A percentile compares a stretch with the other conserved stretches of the same genome.
Conservation (phyloP, 208 protist genomes). For the Trypanosoma lewisi region DNA sequence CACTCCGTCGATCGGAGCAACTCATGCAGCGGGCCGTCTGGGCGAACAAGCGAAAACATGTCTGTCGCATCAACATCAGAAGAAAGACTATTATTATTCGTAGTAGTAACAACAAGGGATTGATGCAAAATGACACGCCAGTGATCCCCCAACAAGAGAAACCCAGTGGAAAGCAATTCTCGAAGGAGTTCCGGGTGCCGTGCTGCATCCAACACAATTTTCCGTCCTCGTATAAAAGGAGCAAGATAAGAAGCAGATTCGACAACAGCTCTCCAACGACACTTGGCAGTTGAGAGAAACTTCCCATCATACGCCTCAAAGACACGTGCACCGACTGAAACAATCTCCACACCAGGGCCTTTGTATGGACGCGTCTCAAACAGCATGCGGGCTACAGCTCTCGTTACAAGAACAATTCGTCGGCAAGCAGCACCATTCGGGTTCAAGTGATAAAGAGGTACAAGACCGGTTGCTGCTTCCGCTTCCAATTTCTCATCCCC, state of each 20-base stretch:
- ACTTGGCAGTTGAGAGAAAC: slow-evolving; percentile 61
- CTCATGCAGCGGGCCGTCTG: slow-evolving; percentile 28
- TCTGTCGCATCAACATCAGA: neutral
- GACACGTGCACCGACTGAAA: slow-evolving; percentile 74
- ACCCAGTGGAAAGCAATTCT: slow-evolving; percentile 68
- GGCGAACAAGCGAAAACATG: slow-evolving; percentile 33
- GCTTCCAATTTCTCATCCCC: neutral
- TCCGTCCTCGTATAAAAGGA: slow-evolving; percentile 47
- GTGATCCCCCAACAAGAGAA: slow-evolving; percentile 66
- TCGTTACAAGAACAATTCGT: slow-evolving; percentile 84
- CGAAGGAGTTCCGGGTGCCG: slow-evolving; percentile 44
- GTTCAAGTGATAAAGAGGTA: slow-evolving; percentile 87
- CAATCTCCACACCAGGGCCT: slow-evolving; percentile 88
- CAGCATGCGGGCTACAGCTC: slow-evolving; percentile 59
- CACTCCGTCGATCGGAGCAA: slow-evolving; percentile 29
- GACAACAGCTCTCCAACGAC: slow-evolving; percentile 84
- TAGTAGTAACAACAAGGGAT: neutral
- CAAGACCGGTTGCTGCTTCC: slow-evolving; percentile 35
- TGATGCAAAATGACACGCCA: slow-evolving; percentile 56
- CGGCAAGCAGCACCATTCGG: slow-evolving; percentile 64
- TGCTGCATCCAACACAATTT: slow-evolving; percentile 44
- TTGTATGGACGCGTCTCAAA: slow-evolving; percentile 82
- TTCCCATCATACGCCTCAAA: slow-evolving; percentile 85
- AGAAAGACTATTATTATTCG: neutral
- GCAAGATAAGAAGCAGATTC: slow-evolving; percentile 78